Evolutionary conservation across 2,329 filamentous ascomycete species (phyloP), one percentile per base, ranked within the genome.

Genomic region (Ceratocystis colombiana): DNA sequence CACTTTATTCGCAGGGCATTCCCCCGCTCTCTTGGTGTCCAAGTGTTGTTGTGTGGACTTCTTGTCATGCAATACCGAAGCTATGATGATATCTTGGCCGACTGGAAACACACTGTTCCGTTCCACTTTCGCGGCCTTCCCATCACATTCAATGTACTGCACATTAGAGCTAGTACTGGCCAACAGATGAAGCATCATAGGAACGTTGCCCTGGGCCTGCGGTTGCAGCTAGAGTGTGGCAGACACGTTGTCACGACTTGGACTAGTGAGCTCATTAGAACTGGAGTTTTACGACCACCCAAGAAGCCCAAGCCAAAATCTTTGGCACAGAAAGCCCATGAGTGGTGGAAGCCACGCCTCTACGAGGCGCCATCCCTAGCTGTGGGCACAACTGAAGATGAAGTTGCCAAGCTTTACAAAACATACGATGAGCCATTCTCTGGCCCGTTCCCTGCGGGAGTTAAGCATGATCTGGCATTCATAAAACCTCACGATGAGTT

Each of bases 221-320:
- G 64, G 17, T n/a, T 65, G 17, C 55, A 61, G 22, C 44, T 65
- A 28, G 30, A 46, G 20, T 41, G 44, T 33, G 64, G 64, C 30
- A 57, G 44, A 46, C 64, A 65, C 33, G 53, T 61, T 46, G 30
- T 65, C 12, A 65, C 64, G 12, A 65, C 50, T 22, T 65, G 64
- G 53, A 59, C 64, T n/a, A 65, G 50, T 45, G 64, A 65, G 33
- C 53, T 65, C 37, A 61, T 65, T 37, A 53, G 64, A 41, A 65
- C 64, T 28, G 44, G 25, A 22, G 64, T 45, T 30, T 59, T 65
- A 20, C 55, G 46, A 22, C 61, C 64, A 15, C 64, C 64, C 30
- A n/a, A 5, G n/a, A 65, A 65, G 28, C 25, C 17, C 10, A 41
- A 28, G 7, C 64, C 50, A 33, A 61, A 65, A 6, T 46, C 53